These are phyloP conservation scores for Wallacemonas sp. DNA, from an alignment of 208 protist genomes.

Conservation along the genomic window DNA sequence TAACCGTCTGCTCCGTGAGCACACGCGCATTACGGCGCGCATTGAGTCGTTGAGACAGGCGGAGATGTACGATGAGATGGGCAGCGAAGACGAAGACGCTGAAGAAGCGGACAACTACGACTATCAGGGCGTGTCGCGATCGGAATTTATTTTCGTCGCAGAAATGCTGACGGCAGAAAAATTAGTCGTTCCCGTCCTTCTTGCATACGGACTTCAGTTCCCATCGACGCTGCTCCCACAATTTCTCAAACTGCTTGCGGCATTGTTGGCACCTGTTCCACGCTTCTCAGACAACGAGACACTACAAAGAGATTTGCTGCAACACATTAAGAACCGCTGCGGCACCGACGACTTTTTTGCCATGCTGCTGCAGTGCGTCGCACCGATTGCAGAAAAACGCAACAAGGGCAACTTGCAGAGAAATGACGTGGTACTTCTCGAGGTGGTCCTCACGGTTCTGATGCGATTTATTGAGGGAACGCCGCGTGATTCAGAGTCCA, in stretches of 20 bases:
- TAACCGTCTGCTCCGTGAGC: conserved; percentile 75
- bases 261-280: conserved; percentile 71
- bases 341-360: conserved; percentile 86
- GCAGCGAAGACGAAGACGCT: conserved; percentile 36
- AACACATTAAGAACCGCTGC: conserved; percentile 63
- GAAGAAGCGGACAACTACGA: conserved; percentile 30
- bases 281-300: conserved; percentile 54
- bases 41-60: conserved; percentile 64
- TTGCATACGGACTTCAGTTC: conserved; percentile 81
- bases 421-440: conserved; percentile 71
- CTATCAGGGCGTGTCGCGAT: conserved; percentile 22
- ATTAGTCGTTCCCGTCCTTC: conserved; percentile 70
- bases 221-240: conserved; percentile 68
- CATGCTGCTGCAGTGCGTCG: conserved; percentile 75
- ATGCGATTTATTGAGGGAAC: conserved; percentile 56
- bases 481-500: conserved; percentile 33
- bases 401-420: conserved; percentile 38
- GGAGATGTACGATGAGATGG: conserved; percentile 55
- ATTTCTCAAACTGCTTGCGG: conserved; percentile 74
- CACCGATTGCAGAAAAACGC: conserved; percentile 74
- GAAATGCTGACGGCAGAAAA: conserved; percentile 87
- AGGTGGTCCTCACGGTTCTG: conserved; percentile 77
- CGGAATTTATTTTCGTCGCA: conserved; percentile 75
- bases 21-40: conserved; percentile 56
- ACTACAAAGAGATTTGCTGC: conserved; percentile 61